These are phyloP conservation scores for Backusella psychrophila DNA, from an alignment of 192 early-diverging fungal genomes.

Conservation along the genomic window DNA sequence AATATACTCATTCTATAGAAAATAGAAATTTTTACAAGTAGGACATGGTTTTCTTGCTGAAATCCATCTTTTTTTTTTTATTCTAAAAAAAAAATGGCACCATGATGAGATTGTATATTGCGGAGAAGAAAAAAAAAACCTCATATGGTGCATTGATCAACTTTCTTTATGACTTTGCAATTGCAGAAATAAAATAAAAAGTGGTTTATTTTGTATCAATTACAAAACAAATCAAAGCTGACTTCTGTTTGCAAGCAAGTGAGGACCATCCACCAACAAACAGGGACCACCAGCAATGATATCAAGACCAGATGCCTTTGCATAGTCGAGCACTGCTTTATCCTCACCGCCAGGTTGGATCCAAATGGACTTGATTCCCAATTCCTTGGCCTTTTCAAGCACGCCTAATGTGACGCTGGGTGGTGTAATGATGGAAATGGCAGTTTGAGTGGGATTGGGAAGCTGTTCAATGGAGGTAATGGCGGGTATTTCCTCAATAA, in stretches of 20 bases:
- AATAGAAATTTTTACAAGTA: no score
- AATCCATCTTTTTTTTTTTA: no score
- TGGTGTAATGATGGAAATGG: conserved; percentile 71
- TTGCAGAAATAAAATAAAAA: no score
- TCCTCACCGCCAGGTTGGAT: conserved; percentile 71
- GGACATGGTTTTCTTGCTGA: no score
- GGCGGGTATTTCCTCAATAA: conserved; percentile 39
- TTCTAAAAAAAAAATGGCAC: no score
- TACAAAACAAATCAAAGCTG: conserved; percentile 11
- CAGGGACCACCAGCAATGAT: conserved; percentile 67
- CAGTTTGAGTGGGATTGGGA: conserved; percentile 36
- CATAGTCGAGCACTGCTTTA: conserved; percentile 45
- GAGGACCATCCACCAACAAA: conserved; percentile 53
- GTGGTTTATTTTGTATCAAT: neutral
- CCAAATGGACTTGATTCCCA: conserved; percentile 69
- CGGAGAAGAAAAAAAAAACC: no score
- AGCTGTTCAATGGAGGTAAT: conserved; percentile 41
- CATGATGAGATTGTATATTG: no score
- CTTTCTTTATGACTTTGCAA: no score
- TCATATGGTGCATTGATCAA: no score
- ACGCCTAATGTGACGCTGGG: conserved; percentile 60
- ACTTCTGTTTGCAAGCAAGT: conserved; percentile 14
- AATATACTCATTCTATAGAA: no score
- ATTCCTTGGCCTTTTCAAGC: conserved; percentile 51
- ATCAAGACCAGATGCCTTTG: conserved; percentile 41